Percentiles rank a stretch among this genome's conserved stretches.
Conservation (phyloP, 1,284 basidiomycete species). For the Ustanciosporium gigantosporum region DNA sequence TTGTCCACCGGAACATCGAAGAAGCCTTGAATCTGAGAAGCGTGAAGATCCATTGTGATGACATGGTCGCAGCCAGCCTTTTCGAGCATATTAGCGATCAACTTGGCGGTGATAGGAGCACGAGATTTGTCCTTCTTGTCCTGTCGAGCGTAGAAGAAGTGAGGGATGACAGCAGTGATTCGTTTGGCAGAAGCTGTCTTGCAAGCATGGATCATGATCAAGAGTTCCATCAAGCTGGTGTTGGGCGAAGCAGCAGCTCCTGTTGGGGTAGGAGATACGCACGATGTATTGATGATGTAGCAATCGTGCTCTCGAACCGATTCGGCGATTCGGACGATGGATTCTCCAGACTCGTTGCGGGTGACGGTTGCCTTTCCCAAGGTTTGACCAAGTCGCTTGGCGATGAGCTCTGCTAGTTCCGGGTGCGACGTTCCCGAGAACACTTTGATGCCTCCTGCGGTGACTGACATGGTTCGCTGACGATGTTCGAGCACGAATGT, state of each 20-base stretch:
- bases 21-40: conserved; percentile 74
- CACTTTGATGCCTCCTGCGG: conserved; percentile 33
- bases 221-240: conserved; percentile 90
- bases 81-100: conserved; percentile 98
- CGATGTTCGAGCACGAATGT: no score
- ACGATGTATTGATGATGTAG: conserved; percentile 96
- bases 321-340: conserved; percentile 86
- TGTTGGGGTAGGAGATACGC: conserved; percentile 66
- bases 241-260: conserved; percentile 40
- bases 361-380: conserved; percentile 70
- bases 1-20: conserved; percentile 99
- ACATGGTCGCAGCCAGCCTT: conserved; percentile 98
- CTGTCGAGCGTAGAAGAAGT: conserved; percentile 64
- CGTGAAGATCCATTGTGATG: conserved; percentile 64
- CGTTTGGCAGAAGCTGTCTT: conserved; percentile 81
- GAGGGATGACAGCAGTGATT: conserved; percentile 81
- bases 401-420: conserved; percentile 89
- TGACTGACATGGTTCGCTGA: conserved; percentile 23
- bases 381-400: conserved; percentile 67
- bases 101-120: conserved; percentile 96
- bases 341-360: conserved; percentile 88
- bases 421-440: conserved; percentile 69
- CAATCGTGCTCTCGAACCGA: conserved; percentile 98
- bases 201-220: conserved; percentile 99
- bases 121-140: conserved; percentile 99